These are phyloP conservation scores for Pyrenophora graminea DNA, from an alignment of 2,329 filamentous ascomycete species.

Conservation along the genomic window DNA sequence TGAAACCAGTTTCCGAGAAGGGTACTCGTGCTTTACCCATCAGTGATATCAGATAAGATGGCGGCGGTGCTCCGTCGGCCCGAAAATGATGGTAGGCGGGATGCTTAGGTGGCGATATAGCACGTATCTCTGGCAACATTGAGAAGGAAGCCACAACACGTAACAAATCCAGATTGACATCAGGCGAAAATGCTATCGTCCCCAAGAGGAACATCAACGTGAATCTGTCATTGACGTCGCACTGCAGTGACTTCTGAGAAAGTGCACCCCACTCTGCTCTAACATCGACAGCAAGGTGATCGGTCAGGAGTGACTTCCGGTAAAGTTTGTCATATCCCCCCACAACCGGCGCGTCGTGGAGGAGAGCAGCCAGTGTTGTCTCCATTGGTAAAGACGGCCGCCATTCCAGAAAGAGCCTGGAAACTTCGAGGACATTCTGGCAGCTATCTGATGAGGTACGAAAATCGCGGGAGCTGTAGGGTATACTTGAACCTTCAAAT, in stretches of 20 bases:
- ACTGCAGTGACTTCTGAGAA: slow-evolving; percentile 43
- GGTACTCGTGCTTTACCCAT: slow-evolving; percentile 36
- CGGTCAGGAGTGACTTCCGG: slow-evolving; percentile 42
- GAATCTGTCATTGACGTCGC: slow-evolving; percentile 32
- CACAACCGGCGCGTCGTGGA: slow-evolving; percentile 45
- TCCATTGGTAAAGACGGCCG: slow-evolving; percentile 7
- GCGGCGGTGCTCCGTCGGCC: slow-evolving; percentile 35
- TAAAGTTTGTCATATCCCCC: slow-evolving; percentile 47
- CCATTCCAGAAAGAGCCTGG: slow-evolving; percentile 19
- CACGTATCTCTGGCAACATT: slow-evolving; percentile 47
- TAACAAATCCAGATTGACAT: slow-evolving; percentile 49
- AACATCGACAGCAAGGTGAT: slow-evolving; percentile 48
- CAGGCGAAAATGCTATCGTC: slow-evolving; percentile 49
- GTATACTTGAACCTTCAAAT: not conserved
- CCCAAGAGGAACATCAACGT: slow-evolving; percentile 54
- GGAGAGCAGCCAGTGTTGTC: slow-evolving; percentile 12
- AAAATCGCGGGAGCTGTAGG: slow-evolving; percentile 23
- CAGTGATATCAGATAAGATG: slow-evolving; percentile 7
- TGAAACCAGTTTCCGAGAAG: slow-evolving; percentile 34
- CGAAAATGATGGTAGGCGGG: slow-evolving; percentile 43
- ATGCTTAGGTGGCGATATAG: slow-evolving; percentile 44
- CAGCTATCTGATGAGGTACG: not conserved
- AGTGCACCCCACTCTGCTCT: slow-evolving; percentile 52
- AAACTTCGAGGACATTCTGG: slow-evolving; percentile 17
- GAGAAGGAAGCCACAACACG: slow-evolving; percentile 53